Evolutionary conservation across 257 asterid genomes (phyloP), one percentile per base, ranked within the genome.

Genomic region (Perilla frutescens): DNA sequence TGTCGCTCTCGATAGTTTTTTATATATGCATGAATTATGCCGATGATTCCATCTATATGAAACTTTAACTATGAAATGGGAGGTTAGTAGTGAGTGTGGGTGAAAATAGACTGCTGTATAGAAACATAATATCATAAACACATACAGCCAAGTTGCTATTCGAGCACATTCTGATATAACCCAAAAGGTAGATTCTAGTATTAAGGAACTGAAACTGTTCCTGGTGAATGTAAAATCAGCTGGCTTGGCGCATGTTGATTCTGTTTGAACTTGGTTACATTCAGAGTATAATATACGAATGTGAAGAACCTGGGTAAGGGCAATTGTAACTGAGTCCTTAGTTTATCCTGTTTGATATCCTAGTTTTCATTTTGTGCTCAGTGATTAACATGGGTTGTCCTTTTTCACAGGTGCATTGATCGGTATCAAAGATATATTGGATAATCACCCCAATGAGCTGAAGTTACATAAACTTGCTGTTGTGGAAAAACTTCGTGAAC

Each of bases 401-500:
- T 53, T 70, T 44, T 70, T 71, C 70, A 51, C 84, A 95, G 98
- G 89, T 79, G 97, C 98, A 47, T 80, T 95, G 79, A 69, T 76
- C 7, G 98, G 97, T 43, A 81, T 95, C 50, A 88, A 79, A 84
- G 96, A 90, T 74, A 70, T 95, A 80, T 80, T 95, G 83, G 79
- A 79, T 71, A 90, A 85, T 39, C 78, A 90, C 79, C 98, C 97
- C 47, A 73, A 61, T 79, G 99, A 92, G 82, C 71, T 95, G 88
- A 90, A 85, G 92, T 80, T 86, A 73, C 96, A 92, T 82, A 92
- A 89, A 79, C 87, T 92, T 70, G 92, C 96, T 78, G 87, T 91
- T 68, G 72, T 92, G 47, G 98, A 92, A 79, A 95, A 90, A 78
- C 87, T 95, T 68, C 96, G 98, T 51, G 98, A 90, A 68, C 96